Percentiles rank a stretch among this genome's conserved stretches.
phyloP scores from a whole-genome alignment of 441 rosid genomes.

The Pelargonium australe region DNA sequence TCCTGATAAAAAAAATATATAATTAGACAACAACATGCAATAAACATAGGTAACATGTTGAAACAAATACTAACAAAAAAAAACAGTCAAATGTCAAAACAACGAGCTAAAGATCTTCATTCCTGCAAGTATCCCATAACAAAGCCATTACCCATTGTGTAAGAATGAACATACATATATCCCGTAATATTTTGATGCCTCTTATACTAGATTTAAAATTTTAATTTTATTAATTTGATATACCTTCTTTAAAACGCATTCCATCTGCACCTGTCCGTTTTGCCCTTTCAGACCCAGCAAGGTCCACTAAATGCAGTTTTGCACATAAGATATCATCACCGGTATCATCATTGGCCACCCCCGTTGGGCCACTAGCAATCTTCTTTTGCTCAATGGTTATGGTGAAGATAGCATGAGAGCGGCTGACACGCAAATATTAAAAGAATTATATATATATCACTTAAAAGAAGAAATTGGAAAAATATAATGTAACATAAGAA shows the following conservation, averaged over 20 bases:
- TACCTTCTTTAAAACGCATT: constrained; percentile 96
- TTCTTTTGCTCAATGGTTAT: constrained; percentile 91
- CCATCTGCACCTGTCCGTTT: constrained; percentile 96
- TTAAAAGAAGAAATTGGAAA: not conserved
- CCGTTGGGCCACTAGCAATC: constrained; percentile 28
- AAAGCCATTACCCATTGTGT: not conserved
- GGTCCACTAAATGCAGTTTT: constrained; percentile 90
- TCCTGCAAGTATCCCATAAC: not conserved
- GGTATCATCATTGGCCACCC: constrained; percentile 36
- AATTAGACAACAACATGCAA: not conserved
- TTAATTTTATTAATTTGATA: not conserved
- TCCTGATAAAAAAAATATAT: constrained; percentile 31
- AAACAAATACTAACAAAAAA: not conserved
- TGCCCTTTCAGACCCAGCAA: constrained; percentile 96
- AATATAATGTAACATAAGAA: not conserved
- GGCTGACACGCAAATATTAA: constrained; percentile 39
- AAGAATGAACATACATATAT: not conserved
- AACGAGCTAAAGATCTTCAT: not conserved
- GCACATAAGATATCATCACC: constrained; percentile 80
- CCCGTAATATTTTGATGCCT: not conserved
- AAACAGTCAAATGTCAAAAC: not conserved
- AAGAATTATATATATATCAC: not conserved
- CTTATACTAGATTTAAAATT: not conserved
- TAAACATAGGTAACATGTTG: not conserved
- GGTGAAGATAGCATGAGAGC: constrained; percentile 97